Percentiles rank a stretch among this genome's conserved stretches.
These are phyloP conservation scores for Caryocar brasiliense DNA, from an alignment of 441 rosid genomes.

Conservation along the genomic window DNA sequence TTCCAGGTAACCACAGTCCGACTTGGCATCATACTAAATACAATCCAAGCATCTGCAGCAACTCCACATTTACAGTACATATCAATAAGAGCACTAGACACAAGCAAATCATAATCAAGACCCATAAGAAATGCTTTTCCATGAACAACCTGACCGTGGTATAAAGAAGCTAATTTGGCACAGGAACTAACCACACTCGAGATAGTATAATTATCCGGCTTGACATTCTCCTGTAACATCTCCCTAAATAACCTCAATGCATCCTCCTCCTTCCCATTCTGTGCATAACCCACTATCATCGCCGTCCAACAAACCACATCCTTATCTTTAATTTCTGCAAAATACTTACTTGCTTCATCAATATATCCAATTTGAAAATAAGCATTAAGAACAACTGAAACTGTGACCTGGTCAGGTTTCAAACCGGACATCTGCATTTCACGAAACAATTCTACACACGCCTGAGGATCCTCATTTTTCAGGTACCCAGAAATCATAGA, in stretches of 20 bases:
- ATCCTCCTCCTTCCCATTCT: conserved; percentile 32
- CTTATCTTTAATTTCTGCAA: conserved; percentile 26
- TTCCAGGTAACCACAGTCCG: conserved; percentile 34
- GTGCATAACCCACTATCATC: conserved; percentile 42
- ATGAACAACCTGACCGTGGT: conserved; percentile 30
- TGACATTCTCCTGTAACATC: conserved; percentile 23
- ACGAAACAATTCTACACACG: conserved; percentile 37
- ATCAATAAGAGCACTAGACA: conserved; percentile 32
- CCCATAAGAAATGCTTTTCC: conserved; percentile 25
- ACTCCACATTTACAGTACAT: conserved; percentile 35
- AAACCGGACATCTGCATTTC: conserved; percentile 32
- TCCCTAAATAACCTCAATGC: conserved; percentile 22
- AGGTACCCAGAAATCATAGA: conserved; percentile 31
- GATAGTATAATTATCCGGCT: conserved; percentile 25
- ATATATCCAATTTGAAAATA: conserved; percentile 27
- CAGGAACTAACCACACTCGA: conserved; percentile 33
- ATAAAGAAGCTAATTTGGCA: conserved; percentile 31
- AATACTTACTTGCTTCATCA: conserved; percentile 29
- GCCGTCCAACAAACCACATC: conserved; percentile 53
- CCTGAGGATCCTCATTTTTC: conserved; percentile 26
- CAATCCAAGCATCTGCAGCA: conserved; percentile 15
- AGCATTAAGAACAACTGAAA: conserved; percentile 37
- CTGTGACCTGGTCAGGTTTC: conserved; percentile 43
- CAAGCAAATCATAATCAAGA: conserved; percentile 26
- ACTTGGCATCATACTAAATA: conserved; percentile 20